These are phyloP conservation scores for Candida sithepensis DNA, from an alignment of 805 yeast genomes.

Conservation along the genomic window DNA sequence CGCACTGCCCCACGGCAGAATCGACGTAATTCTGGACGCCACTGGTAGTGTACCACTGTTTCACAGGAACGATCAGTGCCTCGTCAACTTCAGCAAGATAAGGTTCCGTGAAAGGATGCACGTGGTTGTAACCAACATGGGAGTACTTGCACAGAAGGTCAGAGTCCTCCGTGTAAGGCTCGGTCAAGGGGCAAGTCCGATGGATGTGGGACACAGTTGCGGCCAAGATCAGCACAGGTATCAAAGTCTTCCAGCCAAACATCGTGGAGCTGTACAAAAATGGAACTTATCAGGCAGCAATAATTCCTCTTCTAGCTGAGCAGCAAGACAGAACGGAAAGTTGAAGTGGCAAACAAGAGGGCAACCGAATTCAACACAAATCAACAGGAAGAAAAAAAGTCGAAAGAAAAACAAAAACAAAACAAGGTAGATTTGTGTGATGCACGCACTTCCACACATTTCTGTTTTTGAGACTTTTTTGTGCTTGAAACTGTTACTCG, in stretches of 20 bases:
- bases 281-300: background rate
- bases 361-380: too few relatives aligned
- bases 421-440: background rate
- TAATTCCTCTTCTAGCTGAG: too few relatives aligned
- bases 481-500: too few relatives aligned
- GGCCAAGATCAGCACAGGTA: constrained; percentile 13
- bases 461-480: too few relatives aligned
- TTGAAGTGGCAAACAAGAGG: too few relatives aligned
- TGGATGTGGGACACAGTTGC: constrained; percentile 19
- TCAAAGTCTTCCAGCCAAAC: constrained; percentile 14
- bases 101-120: constrained; percentile 19
- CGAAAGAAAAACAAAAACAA: background rate
- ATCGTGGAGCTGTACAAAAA: constrained; percentile 1
- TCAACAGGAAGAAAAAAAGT: too few relatives aligned
- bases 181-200: constrained; percentile 23
- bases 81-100: constrained; percentile 9
- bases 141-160: constrained; percentile 22
- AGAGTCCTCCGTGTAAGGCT: constrained; percentile 10
- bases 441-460: background rate
- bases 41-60: constrained; percentile 16
- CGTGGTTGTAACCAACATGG: constrained; percentile 15
- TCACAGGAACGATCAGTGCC: constrained; percentile 11
- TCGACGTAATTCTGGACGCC: constrained; percentile 25
- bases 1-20: constrained; percentile 2
- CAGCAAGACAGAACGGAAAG: background rate